Evolutionary conservation across 2,329 filamentous ascomycete genomes (phyloP).

Genomic region (Talaromyces piceae): DNA sequence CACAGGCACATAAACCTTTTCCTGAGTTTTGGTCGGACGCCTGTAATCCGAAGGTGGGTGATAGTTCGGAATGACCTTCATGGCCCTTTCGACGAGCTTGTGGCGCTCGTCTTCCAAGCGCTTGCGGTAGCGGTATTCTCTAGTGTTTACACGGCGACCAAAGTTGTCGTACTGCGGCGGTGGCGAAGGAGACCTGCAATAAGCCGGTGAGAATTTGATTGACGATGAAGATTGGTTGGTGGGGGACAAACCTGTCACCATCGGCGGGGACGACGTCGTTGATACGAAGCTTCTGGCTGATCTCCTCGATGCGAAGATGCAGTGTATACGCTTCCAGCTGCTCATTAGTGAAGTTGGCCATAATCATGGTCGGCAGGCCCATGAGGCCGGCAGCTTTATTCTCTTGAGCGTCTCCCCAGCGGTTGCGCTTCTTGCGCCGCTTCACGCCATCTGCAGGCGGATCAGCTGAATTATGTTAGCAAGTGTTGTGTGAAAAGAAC

Average conservation of each 20-base stretch:
- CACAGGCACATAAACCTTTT: slow-evolving; percentile 99
- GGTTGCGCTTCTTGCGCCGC: slow-evolving; percentile 95
- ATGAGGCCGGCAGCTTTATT: slow-evolving; percentile 98
- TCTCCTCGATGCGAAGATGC: slow-evolving; percentile 96
- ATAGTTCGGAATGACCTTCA: slow-evolving; percentile 99
- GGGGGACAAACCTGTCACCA: slow-evolving; percentile 70
- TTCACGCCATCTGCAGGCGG: slow-evolving; percentile 66
- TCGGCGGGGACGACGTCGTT: slow-evolving; percentile 98
- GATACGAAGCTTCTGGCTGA: slow-evolving; percentile 97
- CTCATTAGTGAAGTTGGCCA: slow-evolving; percentile 96
- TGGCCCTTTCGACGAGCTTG: slow-evolving; percentile 96
- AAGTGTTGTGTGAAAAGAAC: not conserved
- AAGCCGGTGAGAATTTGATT: slow-evolving; percentile 5
- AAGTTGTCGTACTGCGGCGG: slow-evolving; percentile 98
- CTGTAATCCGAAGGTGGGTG: slow-evolving; percentile 97
- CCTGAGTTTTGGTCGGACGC: slow-evolving; percentile 98
- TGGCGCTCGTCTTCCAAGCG: slow-evolving; percentile 96
- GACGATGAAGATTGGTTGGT: slow-evolving; percentile 2
- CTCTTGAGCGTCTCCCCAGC: slow-evolving; percentile 94
- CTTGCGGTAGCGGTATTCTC: slow-evolving; percentile 98
- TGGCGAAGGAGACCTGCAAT: slow-evolving; percentile 83
- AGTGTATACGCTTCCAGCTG: slow-evolving; percentile 96
- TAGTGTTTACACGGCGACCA: slow-evolving; percentile 96
- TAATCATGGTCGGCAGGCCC: slow-evolving; percentile 92
- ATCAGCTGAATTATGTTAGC: slow-evolving; percentile 23